phyloP scores from a whole-genome alignment of 2,329 filamentous ascomycete genomes.

The Diaporthe citri region DNA sequence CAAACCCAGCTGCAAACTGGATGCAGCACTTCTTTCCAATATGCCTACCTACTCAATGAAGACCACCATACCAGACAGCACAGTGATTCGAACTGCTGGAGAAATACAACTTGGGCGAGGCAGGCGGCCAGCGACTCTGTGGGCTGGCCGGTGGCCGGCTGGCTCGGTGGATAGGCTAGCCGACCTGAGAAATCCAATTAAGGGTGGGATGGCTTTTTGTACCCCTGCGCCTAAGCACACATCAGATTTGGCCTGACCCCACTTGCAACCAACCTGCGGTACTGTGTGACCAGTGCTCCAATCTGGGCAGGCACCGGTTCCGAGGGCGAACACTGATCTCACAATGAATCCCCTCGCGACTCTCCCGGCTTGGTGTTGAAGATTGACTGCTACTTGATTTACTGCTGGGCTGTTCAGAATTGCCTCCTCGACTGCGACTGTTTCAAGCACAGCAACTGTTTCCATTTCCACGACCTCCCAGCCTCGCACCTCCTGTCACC shows the following conservation, averaged over 20 bases:
- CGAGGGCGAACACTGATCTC: slow-evolving; percentile 4
- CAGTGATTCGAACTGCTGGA: neutral
- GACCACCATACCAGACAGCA: neutral
- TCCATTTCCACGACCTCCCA: neutral
- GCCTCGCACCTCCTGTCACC: slow-evolving; percentile 29
- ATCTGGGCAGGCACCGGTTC: slow-evolving; percentile 11
- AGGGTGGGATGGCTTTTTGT: slow-evolving; percentile 19
- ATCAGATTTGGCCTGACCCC: slow-evolving; percentile 26
- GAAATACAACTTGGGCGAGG: neutral
- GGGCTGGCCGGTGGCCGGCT: slow-evolving; percentile 1
- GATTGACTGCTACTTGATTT: slow-evolving; percentile 3
- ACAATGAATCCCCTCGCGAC: slow-evolving; percentile 20
- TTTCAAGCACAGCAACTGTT: neutral
- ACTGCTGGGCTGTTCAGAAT: neutral
- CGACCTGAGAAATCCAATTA: slow-evolving; percentile 2
- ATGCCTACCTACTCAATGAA: neutral
- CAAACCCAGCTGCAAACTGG: neutral
- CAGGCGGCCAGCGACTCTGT: neutral
- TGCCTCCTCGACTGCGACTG: neutral
- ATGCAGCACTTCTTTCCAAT: neutral
- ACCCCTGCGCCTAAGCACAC: neutral
- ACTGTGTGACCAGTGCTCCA: neutral
- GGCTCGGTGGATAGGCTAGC: neutral
- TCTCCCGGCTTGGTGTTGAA: neutral
- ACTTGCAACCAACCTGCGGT: slow-evolving; percentile 4